Base-by-base conservation (phyloP, 2,329 filamentous ascomycete genomes). In the Cercospora nicotianae region DNA sequence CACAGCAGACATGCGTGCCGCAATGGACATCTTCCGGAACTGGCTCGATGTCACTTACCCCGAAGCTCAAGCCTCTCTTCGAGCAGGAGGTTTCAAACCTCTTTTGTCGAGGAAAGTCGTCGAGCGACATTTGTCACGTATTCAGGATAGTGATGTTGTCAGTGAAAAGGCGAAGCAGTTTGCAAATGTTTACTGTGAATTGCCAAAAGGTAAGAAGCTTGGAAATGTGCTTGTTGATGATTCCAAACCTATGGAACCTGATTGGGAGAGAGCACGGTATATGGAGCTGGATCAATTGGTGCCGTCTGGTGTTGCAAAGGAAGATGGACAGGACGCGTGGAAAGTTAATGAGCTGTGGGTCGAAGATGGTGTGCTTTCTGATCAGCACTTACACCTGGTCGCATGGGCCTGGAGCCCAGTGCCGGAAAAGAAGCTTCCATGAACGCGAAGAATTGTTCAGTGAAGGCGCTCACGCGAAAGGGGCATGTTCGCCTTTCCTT, bases 391-490 rank as follows among this genome's bases (percentile, higher is more conserved):
- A 26, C 62, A 70, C 28, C 58, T 76, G 42, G 71, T 77, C 45
- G 74, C 75, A 10, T 77, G 74, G 75, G 75, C 69, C 5, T 77
- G 75, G 75, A 76, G 74, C 69, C 75, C 75, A 13, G 65, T 74
- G 48, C 64, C 67, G 48, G 75, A 76, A 62, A 70, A 65, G 63
- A 72, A 71, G 64, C 48, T 75, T 57, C 61, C 55, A 18, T 67
- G n/a, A 9, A 20, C 13, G 18, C 45, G 20, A 48, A 18, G 3
- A 12, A 13, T 7, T 20, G 42, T 48, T 10, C 42, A 48, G 8
- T 1, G 16, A n/a, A 20, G 5, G 12, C 13, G 42, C n/a, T 48
- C 36, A 16, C 13, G 18, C 18, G 9, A 8, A 48, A 23, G 10
- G 5, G 33, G 13, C 33, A 36, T 36, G 13, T 48, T 18, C 42